Evolutionary conservation across 352 stramenopile genomes (phyloP), one percentile per base, ranked within the genome.

Genomic region (Pythium dissotocum): DNA sequence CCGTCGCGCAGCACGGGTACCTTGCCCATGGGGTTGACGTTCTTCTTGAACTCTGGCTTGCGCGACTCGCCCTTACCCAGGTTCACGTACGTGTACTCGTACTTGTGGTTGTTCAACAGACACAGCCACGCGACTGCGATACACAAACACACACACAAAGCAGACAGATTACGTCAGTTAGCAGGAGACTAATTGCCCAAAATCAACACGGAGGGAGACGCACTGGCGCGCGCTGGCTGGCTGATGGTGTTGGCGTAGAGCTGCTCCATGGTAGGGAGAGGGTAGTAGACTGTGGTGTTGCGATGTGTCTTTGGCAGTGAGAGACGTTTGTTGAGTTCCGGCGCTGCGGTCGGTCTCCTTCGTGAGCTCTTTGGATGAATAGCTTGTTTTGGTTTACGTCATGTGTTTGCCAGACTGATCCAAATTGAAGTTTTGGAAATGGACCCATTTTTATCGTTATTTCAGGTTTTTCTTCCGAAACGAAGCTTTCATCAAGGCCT

Each of bases 51-150:
- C 28, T n/a, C n/a, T n/a, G 71, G 69, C 49, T 77, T 82, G 55
- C 67, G 77, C 30, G 75, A 72, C 67, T 88, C 79, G 10, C 82
- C 72, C 67, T 90, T 90, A 30, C 63, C 46, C n/a, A 74, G 46
- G 52, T 93, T 65, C 32, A 80, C 83, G 58, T 77, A 77, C 56
- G 85, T 82, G 80, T 81, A 87, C 46, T 80, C 65, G 64, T 89
- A 76, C 49, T 69, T 69, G 69, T 88, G 69, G 68, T 93, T 66
- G 64, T 93, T 81, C 46, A 86, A 42, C 77, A 88, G 83, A 72
- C 82, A 90, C 24, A 92, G 76, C 84, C 84, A 92, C 63, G 72
- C 60, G 18, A 90, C 84, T 92, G n/a, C n/a, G n/a, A n/a, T n/a
- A n/a, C n/a, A n/a, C n/a, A n/a, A n/a, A n/a, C n/a, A n/a, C n/a